Conservation (phyloP, 139 green algal genomes). For the Spirogloea muscicola region DNA sequence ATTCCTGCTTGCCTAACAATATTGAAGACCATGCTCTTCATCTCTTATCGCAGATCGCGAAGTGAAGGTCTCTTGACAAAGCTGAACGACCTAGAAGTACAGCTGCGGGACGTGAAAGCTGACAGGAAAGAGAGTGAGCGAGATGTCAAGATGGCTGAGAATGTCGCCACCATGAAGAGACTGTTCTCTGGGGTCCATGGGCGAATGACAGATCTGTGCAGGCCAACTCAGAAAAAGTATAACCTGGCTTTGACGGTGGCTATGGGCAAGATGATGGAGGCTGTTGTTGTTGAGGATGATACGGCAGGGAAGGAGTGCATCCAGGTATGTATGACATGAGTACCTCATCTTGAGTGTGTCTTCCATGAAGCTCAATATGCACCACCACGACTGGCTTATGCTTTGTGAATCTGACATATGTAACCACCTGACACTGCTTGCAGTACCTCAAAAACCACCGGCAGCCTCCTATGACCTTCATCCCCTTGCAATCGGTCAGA, state of each 20-base stretch:
- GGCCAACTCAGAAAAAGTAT: constrained; percentile 71
- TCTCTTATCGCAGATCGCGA: constrained; percentile 32
- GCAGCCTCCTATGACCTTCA: constrained; percentile 80
- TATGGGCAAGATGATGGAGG: constrained; percentile 83
- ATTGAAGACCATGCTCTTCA: not conserved
- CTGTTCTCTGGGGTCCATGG: constrained; percentile 76
- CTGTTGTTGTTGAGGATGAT: constrained; percentile 77
- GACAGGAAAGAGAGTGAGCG: constrained; percentile 65
- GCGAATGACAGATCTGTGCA: constrained; percentile 73
- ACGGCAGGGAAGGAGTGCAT: constrained; percentile 74
- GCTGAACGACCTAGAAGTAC: constrained; percentile 62
- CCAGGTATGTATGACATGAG: constrained; percentile 48
- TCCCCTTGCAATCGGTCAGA: constrained; percentile 68
- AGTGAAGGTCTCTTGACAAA: constrained; percentile 55
- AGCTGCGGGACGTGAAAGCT: constrained; percentile 66
- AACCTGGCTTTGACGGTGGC: constrained; percentile 80
- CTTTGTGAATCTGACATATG: too few species aligned
- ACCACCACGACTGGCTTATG: too few species aligned
- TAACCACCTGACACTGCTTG: constrained; percentile 5
- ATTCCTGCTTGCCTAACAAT: too few species aligned
- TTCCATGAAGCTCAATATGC: too few species aligned
- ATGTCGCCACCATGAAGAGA: constrained; percentile 66
- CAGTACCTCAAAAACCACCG: constrained; percentile 65
- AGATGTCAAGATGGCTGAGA: constrained; percentile 58
- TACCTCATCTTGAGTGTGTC: too few species aligned